phyloP scores from a whole-genome alignment of 768 basidiomycete genomes.

The Termitomyces sp. region DNA sequence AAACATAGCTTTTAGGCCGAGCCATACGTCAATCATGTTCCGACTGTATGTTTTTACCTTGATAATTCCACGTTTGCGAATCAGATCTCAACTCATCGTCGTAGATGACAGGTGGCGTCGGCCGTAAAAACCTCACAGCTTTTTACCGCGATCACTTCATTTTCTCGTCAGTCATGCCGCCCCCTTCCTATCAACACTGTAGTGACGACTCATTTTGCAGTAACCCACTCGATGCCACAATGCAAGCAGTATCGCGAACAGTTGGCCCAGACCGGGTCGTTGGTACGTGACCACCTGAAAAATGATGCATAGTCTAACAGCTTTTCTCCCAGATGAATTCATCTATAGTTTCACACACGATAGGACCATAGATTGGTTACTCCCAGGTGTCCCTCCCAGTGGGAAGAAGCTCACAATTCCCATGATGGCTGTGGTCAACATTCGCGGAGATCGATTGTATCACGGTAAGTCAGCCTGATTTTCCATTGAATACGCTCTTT shows the following conservation, averaged over 20 bases:
- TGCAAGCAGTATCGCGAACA: conserved; percentile 46
- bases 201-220: conserved; percentile 17
- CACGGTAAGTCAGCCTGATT: conserved; percentile 22
- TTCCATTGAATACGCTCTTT: background rate
- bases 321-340: conserved; percentile 40
- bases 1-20: conserved; percentile 31
- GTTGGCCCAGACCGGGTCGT: conserved; percentile 46
- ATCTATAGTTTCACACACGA: conserved; percentile 43
- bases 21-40: conserved; percentile 57
- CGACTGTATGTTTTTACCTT: conserved; percentile 31
- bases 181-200: background rate
- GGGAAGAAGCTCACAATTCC: conserved; percentile 44
- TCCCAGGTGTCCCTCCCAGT: conserved; percentile 50
- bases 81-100: background rate
- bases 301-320: background rate
- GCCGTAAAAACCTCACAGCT: conserved; percentile 40
- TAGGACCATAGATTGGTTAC: conserved; percentile 39
- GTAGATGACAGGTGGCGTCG: conserved; percentile 54
- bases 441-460: conserved; percentile 35
- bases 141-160: conserved; percentile 58
- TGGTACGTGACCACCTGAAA: conserved; percentile 25
- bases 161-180: conserved; percentile 32
- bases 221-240: conserved; percentile 40
- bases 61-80: background rate
- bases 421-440: conserved; percentile 51